Conservation (phyloP, 345 rosid species). For the Syzygium aromaticum region DNA sequence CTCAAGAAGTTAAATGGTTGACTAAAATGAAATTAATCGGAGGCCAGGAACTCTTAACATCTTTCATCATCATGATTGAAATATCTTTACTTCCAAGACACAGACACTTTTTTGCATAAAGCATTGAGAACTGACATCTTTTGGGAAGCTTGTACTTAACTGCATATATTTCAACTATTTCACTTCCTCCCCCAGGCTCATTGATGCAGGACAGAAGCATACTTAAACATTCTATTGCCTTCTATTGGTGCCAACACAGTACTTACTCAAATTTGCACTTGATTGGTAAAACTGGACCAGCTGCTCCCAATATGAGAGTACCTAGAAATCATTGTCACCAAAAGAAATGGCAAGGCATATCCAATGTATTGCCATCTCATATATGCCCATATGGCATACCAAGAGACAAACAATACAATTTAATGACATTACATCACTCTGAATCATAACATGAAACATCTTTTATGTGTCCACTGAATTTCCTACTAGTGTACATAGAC, state of each 20-base stretch:
- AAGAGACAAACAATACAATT: background rate
- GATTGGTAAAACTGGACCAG: background rate
- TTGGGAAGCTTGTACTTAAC: too few species aligned
- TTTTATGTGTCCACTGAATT: background rate
- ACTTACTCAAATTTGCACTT: background rate
- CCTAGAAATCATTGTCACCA: background rate
- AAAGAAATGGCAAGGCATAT: background rate
- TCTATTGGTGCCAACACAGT: background rate
- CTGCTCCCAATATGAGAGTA: background rate
- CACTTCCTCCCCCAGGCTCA: too few species aligned
- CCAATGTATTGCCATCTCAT: background rate
- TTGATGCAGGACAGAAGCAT: background rate
- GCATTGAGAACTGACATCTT: background rate
- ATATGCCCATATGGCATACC: background rate
- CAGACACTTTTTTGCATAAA: background rate
- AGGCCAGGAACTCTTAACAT: background rate
- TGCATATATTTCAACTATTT: too few species aligned
- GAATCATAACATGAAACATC: background rate
- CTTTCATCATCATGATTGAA: background rate
- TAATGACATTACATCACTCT: background rate
- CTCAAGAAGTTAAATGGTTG: background rate
- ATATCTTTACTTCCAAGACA: background rate
- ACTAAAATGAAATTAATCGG: background rate
- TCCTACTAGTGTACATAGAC: background rate
- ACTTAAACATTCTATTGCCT: background rate